Evolutionary conservation across 179 eudicot species (phyloP).

Genomic region (Silene coronaria): DNA sequence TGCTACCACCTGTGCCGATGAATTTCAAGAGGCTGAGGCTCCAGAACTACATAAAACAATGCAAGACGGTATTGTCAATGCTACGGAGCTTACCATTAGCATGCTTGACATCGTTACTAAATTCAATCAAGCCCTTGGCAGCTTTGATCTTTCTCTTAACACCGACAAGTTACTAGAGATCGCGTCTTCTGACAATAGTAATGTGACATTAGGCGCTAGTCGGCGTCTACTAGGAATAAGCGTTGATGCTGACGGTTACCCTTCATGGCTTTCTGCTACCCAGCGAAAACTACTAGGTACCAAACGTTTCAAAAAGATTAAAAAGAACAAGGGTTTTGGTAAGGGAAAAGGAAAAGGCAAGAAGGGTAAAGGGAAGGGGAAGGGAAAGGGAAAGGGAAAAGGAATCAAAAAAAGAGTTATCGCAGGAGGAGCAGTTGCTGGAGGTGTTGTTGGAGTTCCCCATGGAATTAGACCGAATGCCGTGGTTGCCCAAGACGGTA

Average conservation of each 20-base stretch:
- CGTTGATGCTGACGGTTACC: slow-evolving; percentile 32
- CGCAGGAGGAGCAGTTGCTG: slow-evolving; percentile 17
- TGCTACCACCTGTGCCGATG: slow-evolving; percentile 27
- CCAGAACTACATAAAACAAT: slow-evolving; percentile 24
- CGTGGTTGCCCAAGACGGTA: slow-evolving; percentile 64
- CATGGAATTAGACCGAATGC: slow-evolving; percentile 37
- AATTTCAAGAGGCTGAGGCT: slow-evolving; percentile 31
- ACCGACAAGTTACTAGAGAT: slow-evolving; percentile 16
- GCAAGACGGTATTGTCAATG: slow-evolving; percentile 26
- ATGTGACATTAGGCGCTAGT: background rate
- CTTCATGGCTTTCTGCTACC: slow-evolving; percentile 43
- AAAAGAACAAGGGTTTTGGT: slow-evolving; percentile 6
- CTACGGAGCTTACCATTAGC: slow-evolving; percentile 30
- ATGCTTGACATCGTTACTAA: slow-evolving; percentile 34
- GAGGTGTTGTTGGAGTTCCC: background rate
- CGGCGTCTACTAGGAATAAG: slow-evolving; percentile 27
- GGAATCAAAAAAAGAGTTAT: background rate
- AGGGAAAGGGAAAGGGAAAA: background rate
- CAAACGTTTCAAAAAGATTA: background rate
- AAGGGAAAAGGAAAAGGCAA: slow-evolving; percentile 7
- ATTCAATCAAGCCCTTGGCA: slow-evolving; percentile 24
- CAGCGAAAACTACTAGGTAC: slow-evolving; percentile 45
- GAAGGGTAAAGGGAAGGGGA: background rate
- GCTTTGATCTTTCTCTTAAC: slow-evolving; percentile 17
- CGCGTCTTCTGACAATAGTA: background rate